Evolutionary conservation across 768 basidiomycete genomes (phyloP), one percentile per base, ranked within the genome.

Genomic region (Naganishia vishniacii): DNA sequence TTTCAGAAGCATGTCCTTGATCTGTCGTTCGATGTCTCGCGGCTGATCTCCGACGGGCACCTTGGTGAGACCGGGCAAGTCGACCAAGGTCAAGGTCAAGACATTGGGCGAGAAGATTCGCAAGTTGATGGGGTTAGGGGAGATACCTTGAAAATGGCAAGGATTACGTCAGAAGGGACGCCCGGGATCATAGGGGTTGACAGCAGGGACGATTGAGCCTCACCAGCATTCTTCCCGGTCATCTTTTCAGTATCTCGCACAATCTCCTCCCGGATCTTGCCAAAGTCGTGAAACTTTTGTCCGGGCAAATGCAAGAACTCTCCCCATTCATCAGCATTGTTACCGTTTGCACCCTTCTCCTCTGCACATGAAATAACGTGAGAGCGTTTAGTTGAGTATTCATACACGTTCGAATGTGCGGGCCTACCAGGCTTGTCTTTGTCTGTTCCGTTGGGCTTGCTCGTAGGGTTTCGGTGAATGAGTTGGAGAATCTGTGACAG

Each of bases 81-180:
- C 95, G 80, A 99, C 94, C 65, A 99, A 83, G 31, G 95, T 99
- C 25, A 99, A 83, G 9, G 95, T 99, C 64, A 97, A 84, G 75
- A 98, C 93, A 72, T 97, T 90, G 28, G 95, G 95, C 1, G 94
- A 97, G 81, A 84, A 97, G 78, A 99, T 88, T 66, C 95, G 90
- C 62, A 99, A 81, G 79, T 98, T 98, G 83, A 98, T 99, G 61
- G 95, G 92, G 64, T 86, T 84, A 15, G 95, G 91, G 1, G 95
- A 98, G 73, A 98, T 97, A 64, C 95, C 94, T 81, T 65, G 3
- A 9, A 16, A 9, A 1, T 18, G 31, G n/a, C 29, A 34, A 51
- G 23, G 11, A 34, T 37, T 4, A 20, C 7, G 49, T 56, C 11
- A 26, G n/a, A n/a, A n/a, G n/a, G n/a, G n/a, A n/a, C n/a, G n/a